Conservation (phyloP, 306 rosid species). For the Castanea mollissima region DNA sequence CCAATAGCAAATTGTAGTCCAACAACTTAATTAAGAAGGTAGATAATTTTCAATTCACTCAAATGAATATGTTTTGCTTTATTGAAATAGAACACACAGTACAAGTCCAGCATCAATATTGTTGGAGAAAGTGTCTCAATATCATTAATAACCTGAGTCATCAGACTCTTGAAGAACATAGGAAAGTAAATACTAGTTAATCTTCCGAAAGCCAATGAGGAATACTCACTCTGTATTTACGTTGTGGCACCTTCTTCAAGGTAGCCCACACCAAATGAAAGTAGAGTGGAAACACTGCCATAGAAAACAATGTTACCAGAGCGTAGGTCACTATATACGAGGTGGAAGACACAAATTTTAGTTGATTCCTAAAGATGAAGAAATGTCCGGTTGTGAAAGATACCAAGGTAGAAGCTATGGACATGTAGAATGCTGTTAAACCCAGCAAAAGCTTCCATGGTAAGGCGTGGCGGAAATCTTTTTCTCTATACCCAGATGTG, state of each 20-base stretch:
- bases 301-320: slow-evolving; percentile 36
- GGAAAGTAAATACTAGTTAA: no score
- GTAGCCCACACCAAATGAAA: slow-evolving; percentile 41
- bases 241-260: slow-evolving; percentile 8
- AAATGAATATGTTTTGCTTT: no score
- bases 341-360: slow-evolving; percentile 15
- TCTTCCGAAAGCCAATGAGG: no score
- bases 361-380: slow-evolving; percentile 30
- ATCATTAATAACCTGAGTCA: no score
- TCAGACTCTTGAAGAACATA: no score
- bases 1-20: no score
- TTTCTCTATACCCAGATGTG: slow-evolving; percentile 37
- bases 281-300: slow-evolving; percentile 42
- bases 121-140: no score
- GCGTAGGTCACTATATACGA: slow-evolving; percentile 30
- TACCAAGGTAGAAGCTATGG: slow-evolving; percentile 40
- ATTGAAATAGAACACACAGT: no score
- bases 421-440: slow-evolving; percentile 39
- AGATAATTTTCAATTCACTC: no score
- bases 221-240: not conserved
- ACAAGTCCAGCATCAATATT: no score
- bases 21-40: no score
- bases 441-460: slow-evolving; percentile 42
- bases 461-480: slow-evolving; percentile 33
- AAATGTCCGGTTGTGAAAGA: slow-evolving; percentile 47